Evolutionary conservation across 139 green algal genomes (phyloP), one percentile per base, ranked within the genome.

Genomic region (Tetradesmus lagerheimii): DNA sequence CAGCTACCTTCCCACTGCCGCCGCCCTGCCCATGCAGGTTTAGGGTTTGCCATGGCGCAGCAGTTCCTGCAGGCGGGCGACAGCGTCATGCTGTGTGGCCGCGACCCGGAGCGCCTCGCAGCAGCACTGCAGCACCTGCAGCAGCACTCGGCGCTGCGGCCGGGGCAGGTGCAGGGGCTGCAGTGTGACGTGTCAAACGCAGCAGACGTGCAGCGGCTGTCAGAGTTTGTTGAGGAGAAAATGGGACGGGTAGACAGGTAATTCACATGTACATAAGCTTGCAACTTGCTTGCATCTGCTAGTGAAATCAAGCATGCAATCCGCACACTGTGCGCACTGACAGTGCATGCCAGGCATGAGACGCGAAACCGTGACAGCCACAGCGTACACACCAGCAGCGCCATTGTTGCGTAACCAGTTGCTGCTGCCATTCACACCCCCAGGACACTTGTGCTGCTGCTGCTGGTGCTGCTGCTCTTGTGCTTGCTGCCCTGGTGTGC

Each of bases 61-160:
- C 84, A 95, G 85, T 96, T 96, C 53, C 90, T 97, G 38, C 34
- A 37, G 1, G 78, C 92, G n/a, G 95, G 94, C 5, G 94, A 97
- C 64, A 83, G 90, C 12, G 93, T 97, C 27, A 83, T 95, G 18
- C 88, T 97, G 0, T 93, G 87, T 45, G 91, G 92, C 18, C 88
- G 95, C 15, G 74, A 90, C 5, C 27, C 39, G 0, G 35, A 76
- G 20, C 86, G 91, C 11, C 66, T 96, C n/a, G 34, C 85, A 41
- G 93, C 89, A 23, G 93, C 94, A 0, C 16, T 93, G 23, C 83
- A 66, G 0, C 47, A 87, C 18, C 85, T 94, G 86, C 75, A 38
- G 18, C 62, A 45, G 85, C 89, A 78, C 39, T 91, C 81, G 18
- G 38, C 34, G 29, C 1, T 76, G 2, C 64, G 90, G 37, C 62